These are phyloP conservation scores for Bipolaris bicolor DNA, from an alignment of 2,329 filamentous ascomycete genomes.

Conservation along the genomic window DNA sequence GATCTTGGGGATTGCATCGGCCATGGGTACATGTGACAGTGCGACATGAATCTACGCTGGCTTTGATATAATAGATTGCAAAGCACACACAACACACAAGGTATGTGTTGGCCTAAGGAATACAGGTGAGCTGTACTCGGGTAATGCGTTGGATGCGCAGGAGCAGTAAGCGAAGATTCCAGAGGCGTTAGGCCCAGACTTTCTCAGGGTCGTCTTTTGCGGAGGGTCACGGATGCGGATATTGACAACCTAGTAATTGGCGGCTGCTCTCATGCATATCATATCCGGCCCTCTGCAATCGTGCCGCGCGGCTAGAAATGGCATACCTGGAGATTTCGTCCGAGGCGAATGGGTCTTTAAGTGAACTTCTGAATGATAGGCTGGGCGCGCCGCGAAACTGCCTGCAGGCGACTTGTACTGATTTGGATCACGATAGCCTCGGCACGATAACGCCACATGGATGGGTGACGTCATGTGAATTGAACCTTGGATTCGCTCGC, in stretches of 20 bases:
- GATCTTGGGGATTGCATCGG: conserved; percentile 51
- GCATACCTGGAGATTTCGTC: conserved; percentile 11
- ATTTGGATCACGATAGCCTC: conserved; percentile 1
- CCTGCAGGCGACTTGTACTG: conserved; percentile 8
- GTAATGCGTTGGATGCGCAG: not conserved
- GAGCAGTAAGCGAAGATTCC: not conserved
- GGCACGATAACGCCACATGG: not conserved
- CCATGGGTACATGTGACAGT: conserved; percentile 36
- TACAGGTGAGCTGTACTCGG: not conserved
- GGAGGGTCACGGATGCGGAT: conserved; percentile 26
- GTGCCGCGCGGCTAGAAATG: conserved; percentile 4
- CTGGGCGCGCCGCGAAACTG: conserved; percentile 9
- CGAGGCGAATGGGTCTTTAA: not conserved
- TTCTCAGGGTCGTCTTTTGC: conserved; percentile 13
- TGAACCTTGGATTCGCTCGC: not conserved
- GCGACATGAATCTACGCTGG: conserved; percentile 23
- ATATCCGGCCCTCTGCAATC: conserved; percentile 9
- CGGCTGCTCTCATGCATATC: conserved; percentile 13
- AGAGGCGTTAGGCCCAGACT: not conserved
- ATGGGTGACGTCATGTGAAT: conserved; percentile 12
- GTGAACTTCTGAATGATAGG: not conserved
- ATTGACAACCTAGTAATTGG: conserved; percentile 12
- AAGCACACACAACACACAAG: not conserved
- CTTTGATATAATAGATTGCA: not conserved
- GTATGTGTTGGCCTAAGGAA: not conserved